These are phyloP conservation scores for Tremellales sp. DNA, from an alignment of 1,284 basidiomycete genomes.

Conservation along the genomic window DNA sequence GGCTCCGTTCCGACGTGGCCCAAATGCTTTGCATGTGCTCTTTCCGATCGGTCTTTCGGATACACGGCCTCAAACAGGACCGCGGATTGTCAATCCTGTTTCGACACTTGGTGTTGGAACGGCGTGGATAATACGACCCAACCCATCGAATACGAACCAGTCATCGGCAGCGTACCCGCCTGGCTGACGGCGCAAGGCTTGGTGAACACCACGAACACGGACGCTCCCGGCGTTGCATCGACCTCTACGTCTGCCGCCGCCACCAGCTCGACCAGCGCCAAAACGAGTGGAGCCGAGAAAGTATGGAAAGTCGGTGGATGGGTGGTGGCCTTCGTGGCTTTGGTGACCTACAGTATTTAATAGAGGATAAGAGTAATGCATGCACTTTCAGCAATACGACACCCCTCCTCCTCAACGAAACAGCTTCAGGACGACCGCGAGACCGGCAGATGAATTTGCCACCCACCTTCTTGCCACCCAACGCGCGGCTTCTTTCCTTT, in stretches of 20 bases:
- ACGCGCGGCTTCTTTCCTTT: no score
- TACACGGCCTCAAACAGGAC: slow-evolving; percentile 34
- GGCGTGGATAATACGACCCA: slow-evolving; percentile 30
- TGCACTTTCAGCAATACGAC: no score
- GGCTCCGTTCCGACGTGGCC: slow-evolving; percentile 43
- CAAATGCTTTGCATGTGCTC: slow-evolving; percentile 49
- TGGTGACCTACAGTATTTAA: no score
- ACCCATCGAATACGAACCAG: slow-evolving; percentile 29
- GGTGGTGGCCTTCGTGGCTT: no score
- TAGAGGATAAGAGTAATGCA: no score
- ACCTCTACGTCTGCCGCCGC: slow-evolving; percentile 1
- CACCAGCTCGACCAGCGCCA: no score
- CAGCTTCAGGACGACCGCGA: no score
- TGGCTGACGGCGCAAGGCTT: slow-evolving; percentile 25
- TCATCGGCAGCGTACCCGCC: slow-evolving; percentile 28
- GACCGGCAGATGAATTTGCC: no score
- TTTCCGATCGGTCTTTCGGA: slow-evolving; percentile 46
- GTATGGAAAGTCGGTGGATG: no score
- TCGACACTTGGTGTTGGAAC: slow-evolving; percentile 48
- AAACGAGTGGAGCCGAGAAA: no score
- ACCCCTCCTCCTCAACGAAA: no score
- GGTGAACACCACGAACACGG: slow-evolving; percentile 1
- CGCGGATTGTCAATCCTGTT: slow-evolving; percentile 43
- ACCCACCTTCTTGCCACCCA: no score
- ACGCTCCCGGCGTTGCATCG: neutral